Conservation (phyloP, 129 eudicot genomes). For the Artemisia tridentata region DNA sequence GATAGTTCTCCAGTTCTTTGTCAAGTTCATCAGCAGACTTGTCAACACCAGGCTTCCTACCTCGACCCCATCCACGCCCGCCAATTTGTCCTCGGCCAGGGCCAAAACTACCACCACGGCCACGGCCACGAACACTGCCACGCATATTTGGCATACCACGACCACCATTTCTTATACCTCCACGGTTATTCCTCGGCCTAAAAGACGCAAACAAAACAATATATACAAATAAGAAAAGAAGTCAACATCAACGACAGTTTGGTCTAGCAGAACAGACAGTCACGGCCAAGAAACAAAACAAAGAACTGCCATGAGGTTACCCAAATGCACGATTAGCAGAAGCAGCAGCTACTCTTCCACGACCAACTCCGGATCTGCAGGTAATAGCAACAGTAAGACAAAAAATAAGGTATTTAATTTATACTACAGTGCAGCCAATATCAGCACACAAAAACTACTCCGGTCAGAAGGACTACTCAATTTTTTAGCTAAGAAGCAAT, state of each 20-base stretch:
- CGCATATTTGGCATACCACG: slow-evolving; percentile 36
- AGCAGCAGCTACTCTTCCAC: slow-evolving; percentile 49
- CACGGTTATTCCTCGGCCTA: slow-evolving; percentile 54
- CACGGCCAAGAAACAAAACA: not conserved
- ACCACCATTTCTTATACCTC: slow-evolving; percentile 42
- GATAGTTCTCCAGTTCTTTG: slow-evolving; percentile 86
- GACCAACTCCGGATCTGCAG: slow-evolving; percentile 61
- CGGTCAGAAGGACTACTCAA: not conserved
- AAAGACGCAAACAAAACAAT: not conserved
- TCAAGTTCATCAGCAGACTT: slow-evolving; percentile 92
- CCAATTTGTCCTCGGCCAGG: slow-evolving; percentile 40
- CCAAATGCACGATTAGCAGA: slow-evolving; percentile 39
- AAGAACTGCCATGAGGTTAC: slow-evolving; percentile 23
- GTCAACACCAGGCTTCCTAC: slow-evolving; percentile 47
- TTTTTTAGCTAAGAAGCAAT: too few species aligned
- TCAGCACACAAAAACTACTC: not conserved
- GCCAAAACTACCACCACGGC: slow-evolving; percentile 40
- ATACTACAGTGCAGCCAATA: not conserved
- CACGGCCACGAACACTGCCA: slow-evolving; percentile 40
- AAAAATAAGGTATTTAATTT: too few species aligned
- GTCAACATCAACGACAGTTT: not conserved
- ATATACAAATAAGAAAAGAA: not conserved
- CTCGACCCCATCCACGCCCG: slow-evolving; percentile 50
- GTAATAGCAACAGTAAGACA: not conserved
- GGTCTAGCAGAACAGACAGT: not conserved